phyloP scores from a whole-genome alignment of 257 asterid species.

The Solanum piurae region DNA sequence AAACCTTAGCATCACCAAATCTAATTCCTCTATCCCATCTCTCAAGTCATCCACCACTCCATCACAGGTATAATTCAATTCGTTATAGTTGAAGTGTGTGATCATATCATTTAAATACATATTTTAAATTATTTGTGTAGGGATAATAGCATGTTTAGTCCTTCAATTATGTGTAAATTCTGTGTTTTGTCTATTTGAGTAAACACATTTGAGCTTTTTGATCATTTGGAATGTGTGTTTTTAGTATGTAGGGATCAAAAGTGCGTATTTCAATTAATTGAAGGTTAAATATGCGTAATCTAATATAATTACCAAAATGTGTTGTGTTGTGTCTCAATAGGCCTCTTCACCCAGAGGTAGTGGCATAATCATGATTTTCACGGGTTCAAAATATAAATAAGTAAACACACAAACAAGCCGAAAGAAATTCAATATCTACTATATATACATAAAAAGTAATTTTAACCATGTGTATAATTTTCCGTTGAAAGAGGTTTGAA shows the following conservation, averaged over 20 bases:
- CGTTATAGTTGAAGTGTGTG: neutral
- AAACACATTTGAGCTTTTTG: neutral
- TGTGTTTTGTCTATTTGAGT: neutral
- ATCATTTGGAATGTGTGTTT: neutral
- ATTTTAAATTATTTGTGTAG: neutral
- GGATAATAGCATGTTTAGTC: neutral
- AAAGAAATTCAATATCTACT: too few species aligned
- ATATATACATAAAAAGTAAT: too few species aligned
- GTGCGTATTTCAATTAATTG: neutral
- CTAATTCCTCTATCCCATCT: conserved; percentile 15
- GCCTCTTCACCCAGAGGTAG: neutral
- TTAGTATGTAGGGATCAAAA: neutral
- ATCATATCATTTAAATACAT: neutral
- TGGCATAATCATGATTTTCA: neutral
- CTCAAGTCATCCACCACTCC: conserved; percentile 15
- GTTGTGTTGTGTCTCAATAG: neutral
- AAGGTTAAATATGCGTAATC: neutral
- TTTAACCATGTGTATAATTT: neutral
- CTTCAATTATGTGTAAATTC: neutral
- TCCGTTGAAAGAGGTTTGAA: too few species aligned
- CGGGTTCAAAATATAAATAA: neutral
- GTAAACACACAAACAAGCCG: neutral
- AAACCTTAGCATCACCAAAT: conserved; percentile 20
- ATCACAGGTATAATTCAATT: conserved; percentile 28
- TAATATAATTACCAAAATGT: neutral